Evolutionary conservation across 306 rosid species (phyloP), one percentile per base, ranked within the genome.

Genomic region (Prunus campanulata): DNA sequence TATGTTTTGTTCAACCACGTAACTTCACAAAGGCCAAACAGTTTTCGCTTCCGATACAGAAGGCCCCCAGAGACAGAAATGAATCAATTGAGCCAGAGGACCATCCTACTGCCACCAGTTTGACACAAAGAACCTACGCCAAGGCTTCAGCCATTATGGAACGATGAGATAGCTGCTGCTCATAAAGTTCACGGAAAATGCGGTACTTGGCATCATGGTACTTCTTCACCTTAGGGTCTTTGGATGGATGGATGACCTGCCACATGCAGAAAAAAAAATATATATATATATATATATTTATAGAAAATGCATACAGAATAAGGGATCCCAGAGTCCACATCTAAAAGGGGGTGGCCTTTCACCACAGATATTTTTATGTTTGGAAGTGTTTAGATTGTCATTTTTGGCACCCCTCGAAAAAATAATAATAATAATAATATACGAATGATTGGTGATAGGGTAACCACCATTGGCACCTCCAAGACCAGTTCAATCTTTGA

Each of bases 191-290:
- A 20, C 86, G 93, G 70, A 89, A 92, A 64, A 95, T 88, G 71
- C 83, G 86, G 84, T 92, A 92, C 82, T 95, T 92, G 54, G 91
- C 90, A 29, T 92, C 92, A 72, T 92, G 98, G 90, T 88, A 95
- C 78, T 82, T 87, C 84, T 84, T 92, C 82, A 95, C 97, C 89
- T 84, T 92, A 9, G 93, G 93, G 79, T 95, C 92, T 70, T 78
- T 70, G n/a, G 96, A 92, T 64, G 97, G 97, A 85, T 86, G 82
- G 80, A 92, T 80, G 74, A 92, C 97, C 97, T 95, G 86, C 79
- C 76, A 75, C 70, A 82, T 42, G 74, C 59, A 72, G 71, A 22
- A 77, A 39, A 39, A 24, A 0, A 24, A 0, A 24, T 24, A 25
- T 25, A 25, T 25, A 25, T 25, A 25, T 25, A 25, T 25, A 25